phyloP scores from a whole-genome alignment of 169 alveolate species.

The Plasmodium sp. region DNA sequence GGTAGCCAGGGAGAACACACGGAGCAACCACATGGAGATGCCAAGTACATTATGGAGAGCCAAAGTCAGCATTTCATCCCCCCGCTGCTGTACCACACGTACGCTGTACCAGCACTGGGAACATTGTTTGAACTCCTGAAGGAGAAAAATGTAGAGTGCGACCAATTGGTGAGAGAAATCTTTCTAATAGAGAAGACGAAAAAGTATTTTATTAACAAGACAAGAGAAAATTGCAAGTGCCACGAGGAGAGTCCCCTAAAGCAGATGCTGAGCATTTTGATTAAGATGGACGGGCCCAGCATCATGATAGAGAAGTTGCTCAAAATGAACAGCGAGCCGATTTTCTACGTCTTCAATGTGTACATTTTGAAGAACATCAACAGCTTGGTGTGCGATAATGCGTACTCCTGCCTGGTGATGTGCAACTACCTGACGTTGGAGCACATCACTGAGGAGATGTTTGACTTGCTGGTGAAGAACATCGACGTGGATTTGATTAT shows the following conservation, averaged over 20 bases:
- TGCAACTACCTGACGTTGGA: slow-evolving; percentile 44
- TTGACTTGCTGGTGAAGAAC: slow-evolving; percentile 40
- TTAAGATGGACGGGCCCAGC: slow-evolving; percentile 24
- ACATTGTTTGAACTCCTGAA: slow-evolving; percentile 21
- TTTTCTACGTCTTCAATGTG: slow-evolving; percentile 36
- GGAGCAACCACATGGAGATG: neutral
- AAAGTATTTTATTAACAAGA: slow-evolving; percentile 24
- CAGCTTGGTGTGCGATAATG: slow-evolving; percentile 36
- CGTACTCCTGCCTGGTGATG: slow-evolving; percentile 40
- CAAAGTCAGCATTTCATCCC: slow-evolving; percentile 38
- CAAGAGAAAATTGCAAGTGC: neutral
- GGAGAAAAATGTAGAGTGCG: slow-evolving; percentile 55
- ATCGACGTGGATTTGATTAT: slow-evolving; percentile 14
- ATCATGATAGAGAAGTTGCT: slow-evolving; percentile 57
- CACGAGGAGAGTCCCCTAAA: slow-evolving; percentile 51
- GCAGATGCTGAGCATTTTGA: slow-evolving; percentile 42
- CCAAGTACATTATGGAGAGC: slow-evolving; percentile 37
- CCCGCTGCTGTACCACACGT: slow-evolving; percentile 45
- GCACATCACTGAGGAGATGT: slow-evolving; percentile 67
- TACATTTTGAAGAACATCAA: slow-evolving; percentile 57
- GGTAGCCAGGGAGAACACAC: neutral
- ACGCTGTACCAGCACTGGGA: slow-evolving; percentile 58
- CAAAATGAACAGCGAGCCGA: slow-evolving; percentile 45
- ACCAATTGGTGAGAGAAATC: slow-evolving; percentile 10
- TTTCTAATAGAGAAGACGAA: slow-evolving; percentile 60